Base-by-base conservation (phyloP, 129 eudicot genomes). In the Flaveria trinervia region DNA sequence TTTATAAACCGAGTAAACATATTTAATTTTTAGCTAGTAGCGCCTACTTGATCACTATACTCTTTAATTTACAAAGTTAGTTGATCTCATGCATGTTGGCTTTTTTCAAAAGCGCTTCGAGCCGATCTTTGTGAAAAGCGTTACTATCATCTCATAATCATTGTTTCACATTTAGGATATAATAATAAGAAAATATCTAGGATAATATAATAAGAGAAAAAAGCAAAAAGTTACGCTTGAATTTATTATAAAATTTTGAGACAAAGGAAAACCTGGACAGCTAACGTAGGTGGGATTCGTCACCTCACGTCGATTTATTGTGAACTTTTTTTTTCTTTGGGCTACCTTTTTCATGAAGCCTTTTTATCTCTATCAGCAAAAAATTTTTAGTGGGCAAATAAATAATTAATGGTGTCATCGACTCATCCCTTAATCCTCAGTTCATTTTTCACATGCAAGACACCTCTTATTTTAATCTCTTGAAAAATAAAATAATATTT, bases 301-400 rank as follows among this genome's bases (percentile, higher is more conserved):
- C 72, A 79, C 72, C 77, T 26, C 77, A 62, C 72, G 71, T 78
- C 70, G 71, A 70, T 33, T 23, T 30, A 57, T 45, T 46, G 52
- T 48, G 52, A 59, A 59, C 36, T 8, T 71, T 20, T 71, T 20
- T 48, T n/a, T 71, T 70, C 17, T 28, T 52, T 7, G 2, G 56
- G 28, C 10, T 49, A 55, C 57, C 73, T 62, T 60, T 54, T 71
- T 48, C 13, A 8, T 60, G 61, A 23, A 67, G 43, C 30, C 76
- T 78, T 78, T 70, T 70, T 78, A 78, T 78, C 82, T 78, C 54
- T 8, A 70, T 14, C 67, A 44, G 46, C 44, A 56, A 68, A 56
- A 68, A 56, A 60, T 44, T 54, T 36, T 68, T 25, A 28, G 13
- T 69, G 44, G 78, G 79, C 55, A 72, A 30, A 22, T 73, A 30